Conservation (phyloP, 2,329 filamentous ascomycete species). For the Sporothrix schenckii region DNA sequence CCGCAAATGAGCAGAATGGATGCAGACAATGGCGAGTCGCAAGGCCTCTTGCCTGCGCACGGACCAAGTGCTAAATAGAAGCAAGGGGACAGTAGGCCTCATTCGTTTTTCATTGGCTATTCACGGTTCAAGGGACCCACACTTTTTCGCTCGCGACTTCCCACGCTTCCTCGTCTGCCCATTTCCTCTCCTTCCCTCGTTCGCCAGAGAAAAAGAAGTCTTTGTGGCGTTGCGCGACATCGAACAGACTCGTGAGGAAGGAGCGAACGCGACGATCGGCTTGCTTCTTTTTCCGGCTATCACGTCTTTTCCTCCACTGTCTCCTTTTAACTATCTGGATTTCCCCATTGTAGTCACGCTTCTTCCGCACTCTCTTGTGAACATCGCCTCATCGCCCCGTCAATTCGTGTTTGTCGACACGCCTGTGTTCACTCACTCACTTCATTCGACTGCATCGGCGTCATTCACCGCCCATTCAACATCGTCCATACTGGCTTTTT, state of each 20-base stretch:
- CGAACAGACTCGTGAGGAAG: constrained; percentile 29
- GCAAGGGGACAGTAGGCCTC: constrained; percentile 25
- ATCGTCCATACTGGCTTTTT: not conserved
- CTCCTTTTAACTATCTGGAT: not conserved
- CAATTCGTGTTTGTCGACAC: constrained; percentile 1
- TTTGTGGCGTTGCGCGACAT: constrained; percentile 30
- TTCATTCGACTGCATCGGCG: not conserved
- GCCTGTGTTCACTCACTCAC: not conserved
- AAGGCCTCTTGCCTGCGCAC: constrained; percentile 13
- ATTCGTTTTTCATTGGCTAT: constrained; percentile 18
- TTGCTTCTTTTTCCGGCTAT: not conserved
- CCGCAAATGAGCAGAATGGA: constrained; percentile 9
- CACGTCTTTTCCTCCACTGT: not conserved
- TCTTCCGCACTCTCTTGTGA: not conserved
- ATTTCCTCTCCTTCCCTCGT: constrained; percentile 18
- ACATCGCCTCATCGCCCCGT: not conserved
- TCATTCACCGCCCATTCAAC: not conserved
- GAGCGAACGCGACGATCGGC: constrained; percentile 24
- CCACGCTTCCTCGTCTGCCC: constrained; percentile 26
- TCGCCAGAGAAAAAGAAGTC: constrained; percentile 29
- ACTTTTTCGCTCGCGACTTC: constrained; percentile 30
- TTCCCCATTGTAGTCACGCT: not conserved
- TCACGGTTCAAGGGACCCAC: constrained; percentile 19
- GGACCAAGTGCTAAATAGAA: constrained; percentile 26
- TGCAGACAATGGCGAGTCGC: constrained; percentile 25